These are phyloP conservation scores for Daldinia loculata DNA, from an alignment of 495 filamentous ascomycete species.

Conservation along the genomic window DNA sequence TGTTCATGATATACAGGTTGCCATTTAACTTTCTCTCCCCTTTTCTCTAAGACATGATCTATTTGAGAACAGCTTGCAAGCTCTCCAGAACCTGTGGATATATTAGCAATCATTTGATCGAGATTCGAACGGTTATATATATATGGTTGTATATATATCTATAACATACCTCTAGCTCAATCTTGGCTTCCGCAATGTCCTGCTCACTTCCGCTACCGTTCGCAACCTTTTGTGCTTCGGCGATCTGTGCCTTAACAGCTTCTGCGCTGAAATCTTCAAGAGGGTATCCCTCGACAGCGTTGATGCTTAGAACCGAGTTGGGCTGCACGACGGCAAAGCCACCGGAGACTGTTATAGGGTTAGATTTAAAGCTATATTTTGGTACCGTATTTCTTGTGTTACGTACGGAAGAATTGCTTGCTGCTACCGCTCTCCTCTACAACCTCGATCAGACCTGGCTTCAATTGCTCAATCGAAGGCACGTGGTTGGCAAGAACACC, in stretches of 20 bases:
- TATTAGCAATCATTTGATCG: constrained; percentile 27
- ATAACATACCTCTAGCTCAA: constrained; percentile 89
- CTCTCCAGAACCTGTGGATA: constrained; percentile 71
- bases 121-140: background rate
- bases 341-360: constrained; percentile 76
- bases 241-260: constrained; percentile 78
- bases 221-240: constrained; percentile 95
- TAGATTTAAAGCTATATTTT: constrained; percentile 28
- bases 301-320: constrained; percentile 93
- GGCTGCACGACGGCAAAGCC: constrained; percentile 98
- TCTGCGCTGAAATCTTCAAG: constrained; percentile 96
- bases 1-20: constrained; percentile 47
- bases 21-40: constrained; percentile 24
- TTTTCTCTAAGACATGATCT: constrained; percentile 47
- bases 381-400: constrained; percentile 10
- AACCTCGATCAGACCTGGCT: constrained; percentile 93
- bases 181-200: constrained; percentile 97
- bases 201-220: constrained; percentile 91
- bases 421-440: constrained; percentile 88
- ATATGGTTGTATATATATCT: background rate
- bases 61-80: constrained; percentile 79
- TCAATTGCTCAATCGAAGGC: constrained; percentile 97
- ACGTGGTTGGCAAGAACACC: constrained; percentile 99
- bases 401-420: constrained; percentile 99
- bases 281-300: constrained; percentile 92